Conservation (phyloP, 2,329 filamentous ascomycete genomes). For the Xylariaceae sp. region DNA sequence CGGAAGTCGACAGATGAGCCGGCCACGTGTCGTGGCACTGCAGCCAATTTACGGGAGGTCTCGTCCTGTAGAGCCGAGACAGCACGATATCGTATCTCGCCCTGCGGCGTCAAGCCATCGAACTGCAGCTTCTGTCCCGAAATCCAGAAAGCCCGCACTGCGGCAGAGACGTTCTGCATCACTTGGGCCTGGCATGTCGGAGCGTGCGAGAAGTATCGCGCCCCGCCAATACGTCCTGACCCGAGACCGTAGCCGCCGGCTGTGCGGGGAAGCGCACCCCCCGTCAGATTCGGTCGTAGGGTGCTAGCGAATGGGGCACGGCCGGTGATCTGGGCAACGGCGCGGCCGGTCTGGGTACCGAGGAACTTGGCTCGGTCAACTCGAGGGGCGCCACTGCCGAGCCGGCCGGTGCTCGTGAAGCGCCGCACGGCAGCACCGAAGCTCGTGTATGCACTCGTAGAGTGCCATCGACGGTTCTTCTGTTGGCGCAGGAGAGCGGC, state of each 20-base stretch:
- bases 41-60: conserved; percentile 61
- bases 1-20: conserved; percentile 87
- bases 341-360: conserved; percentile 43
- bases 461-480: conserved; percentile 46
- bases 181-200: conserved; percentile 84
- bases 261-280: conserved; percentile 75
- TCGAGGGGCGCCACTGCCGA: conserved; percentile 30
- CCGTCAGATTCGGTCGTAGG: conserved; percentile 86
- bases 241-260: conserved; percentile 84
- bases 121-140: conserved; percentile 85
- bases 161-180: conserved; percentile 90
- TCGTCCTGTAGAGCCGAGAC: conserved; percentile 73
- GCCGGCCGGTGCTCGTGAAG: conserved; percentile 42
- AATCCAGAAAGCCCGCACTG: conserved; percentile 86
- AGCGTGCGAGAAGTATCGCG: conserved; percentile 84
- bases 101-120: conserved; percentile 67
- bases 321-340: conserved; percentile 58
- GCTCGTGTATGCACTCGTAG: conserved; percentile 36
- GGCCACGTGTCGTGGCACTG: conserved; percentile 49
- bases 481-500: conserved; percentile 45
- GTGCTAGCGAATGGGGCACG: conserved; percentile 83
- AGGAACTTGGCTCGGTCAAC: conserved; percentile 47
- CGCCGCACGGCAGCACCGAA: conserved; percentile 43
- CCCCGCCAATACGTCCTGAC: conserved; percentile 62
- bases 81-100: conserved; percentile 72